phyloP scores from a whole-genome alignment of 2,329 filamentous ascomycete genomes.

The Fusarium globosum region DNA sequence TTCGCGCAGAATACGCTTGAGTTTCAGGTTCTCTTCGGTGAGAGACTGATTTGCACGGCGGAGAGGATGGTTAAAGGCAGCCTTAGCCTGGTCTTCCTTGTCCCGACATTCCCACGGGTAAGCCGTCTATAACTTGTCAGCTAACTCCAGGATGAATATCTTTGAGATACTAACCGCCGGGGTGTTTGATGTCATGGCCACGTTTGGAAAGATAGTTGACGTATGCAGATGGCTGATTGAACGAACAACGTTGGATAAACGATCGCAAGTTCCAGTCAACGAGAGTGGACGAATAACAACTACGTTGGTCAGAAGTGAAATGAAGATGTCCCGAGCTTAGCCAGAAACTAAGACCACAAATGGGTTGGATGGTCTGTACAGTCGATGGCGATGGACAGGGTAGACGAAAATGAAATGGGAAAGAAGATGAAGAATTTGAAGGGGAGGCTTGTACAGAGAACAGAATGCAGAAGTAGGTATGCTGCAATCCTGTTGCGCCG shows the following conservation, averaged over 20 bases:
- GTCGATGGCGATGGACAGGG: neutral
- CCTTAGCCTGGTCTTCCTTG: slow-evolving; percentile 62
- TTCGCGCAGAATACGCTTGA: slow-evolving; percentile 64
- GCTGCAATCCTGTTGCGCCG: slow-evolving; percentile 34
- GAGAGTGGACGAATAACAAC: neutral
- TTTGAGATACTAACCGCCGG: slow-evolving; percentile 32
- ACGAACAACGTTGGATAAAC: slow-evolving; percentile 3
- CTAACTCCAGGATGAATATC: neutral
- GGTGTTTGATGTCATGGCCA: slow-evolving; percentile 36
- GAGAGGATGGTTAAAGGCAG: slow-evolving; percentile 60
- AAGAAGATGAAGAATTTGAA: neutral
- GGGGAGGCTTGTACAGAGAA: neutral
- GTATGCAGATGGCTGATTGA: slow-evolving; percentile 5
- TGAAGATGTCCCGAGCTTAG: neutral
- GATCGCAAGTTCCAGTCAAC: neutral
- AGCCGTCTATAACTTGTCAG: slow-evolving; percentile 42
- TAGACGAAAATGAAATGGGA: neutral
- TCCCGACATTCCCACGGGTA: slow-evolving; percentile 65
- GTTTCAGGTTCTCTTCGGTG: slow-evolving; percentile 59
- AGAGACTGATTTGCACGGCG: slow-evolving; percentile 59
- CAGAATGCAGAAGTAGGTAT: slow-evolving; percentile 24
- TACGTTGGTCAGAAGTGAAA: neutral
- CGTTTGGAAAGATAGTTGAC: slow-evolving; percentile 11
- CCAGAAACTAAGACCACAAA: neutral
- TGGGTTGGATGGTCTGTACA: neutral